Evolutionary conservation across 176 grass and related monocot species (phyloP), one percentile per base, ranked within the genome.

Genomic region (Zoysia japonica): DNA sequence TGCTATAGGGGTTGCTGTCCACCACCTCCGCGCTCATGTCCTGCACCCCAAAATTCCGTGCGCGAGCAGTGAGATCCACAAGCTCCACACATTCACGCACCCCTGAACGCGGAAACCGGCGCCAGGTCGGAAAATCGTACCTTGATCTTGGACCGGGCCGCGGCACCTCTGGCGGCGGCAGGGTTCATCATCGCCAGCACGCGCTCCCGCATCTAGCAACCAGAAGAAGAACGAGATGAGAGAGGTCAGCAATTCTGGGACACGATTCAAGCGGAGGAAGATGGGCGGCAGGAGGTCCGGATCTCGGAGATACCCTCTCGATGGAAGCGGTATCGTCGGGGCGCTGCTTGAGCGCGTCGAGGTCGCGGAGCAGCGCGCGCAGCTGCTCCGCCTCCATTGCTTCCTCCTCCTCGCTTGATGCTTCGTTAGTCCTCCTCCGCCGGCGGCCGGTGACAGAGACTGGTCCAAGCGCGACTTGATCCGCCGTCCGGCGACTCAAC

Each of bases 21-120:
- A 95, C 81, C 43, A 98, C 96, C 76, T 98, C 96, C 12, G 92
- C 70, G 85, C 96, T 98, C 96, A 98, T 95, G 70, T 93, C 90
- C 96, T 98, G 90, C 79, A 71, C 9, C 35, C 60, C 35, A 46
- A 12, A 49, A 68, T 80, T 80, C 7, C 76, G 12, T 43, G 47
- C 7, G 14, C 2, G 38, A 56, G 37, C 52, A 28, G 52, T 54
- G 4, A 74, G 67, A 48, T 48, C 3, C 15, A 47, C 74, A 19
- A 37, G 11, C 0, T 15, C 6, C 7, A 47, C 48, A 47, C 44
- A 62, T 6, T 14, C 20, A 5, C 9, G 14, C 20, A 15, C 38
- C 6, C 48, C 61, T 36, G 17, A 43, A 39, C 14, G 36, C 10
- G 36, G 36, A 36, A 38, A 64, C 5, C 13, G 20, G 43, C 11